Evolutionary conservation across 805 yeast genomes (phyloP).

Genomic region (Candida coquimbonensis): DNA sequence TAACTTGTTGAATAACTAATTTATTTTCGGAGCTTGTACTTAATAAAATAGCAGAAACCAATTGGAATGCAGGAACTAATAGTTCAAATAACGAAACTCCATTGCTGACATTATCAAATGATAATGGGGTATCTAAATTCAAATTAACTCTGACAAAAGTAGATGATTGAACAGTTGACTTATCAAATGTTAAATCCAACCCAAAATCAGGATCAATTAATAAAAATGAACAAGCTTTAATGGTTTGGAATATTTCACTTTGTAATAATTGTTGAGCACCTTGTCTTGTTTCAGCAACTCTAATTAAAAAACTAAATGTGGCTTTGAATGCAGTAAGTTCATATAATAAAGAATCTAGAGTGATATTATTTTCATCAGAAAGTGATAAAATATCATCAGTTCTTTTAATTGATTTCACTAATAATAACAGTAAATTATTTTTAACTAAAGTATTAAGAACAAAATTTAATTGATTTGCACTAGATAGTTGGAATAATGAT

Average conservation of each 20-base stretch:
- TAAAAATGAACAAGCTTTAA: constrained; percentile 51
- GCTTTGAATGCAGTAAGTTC: constrained; percentile 76
- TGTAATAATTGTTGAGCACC: constrained; percentile 79
- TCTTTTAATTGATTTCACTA: constrained; percentile 61
- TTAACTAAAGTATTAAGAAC: constrained; percentile 55
- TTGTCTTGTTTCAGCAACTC: constrained; percentile 65
- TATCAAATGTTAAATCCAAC: constrained; percentile 41
- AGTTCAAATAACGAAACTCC: constrained; percentile 57
- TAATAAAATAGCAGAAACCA: constrained; percentile 57
- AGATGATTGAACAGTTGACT: constrained; percentile 23
- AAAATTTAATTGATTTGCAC: constrained; percentile 43
- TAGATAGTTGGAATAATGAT: constrained; percentile 49
- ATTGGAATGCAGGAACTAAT: constrained; percentile 66
- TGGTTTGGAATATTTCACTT: constrained; percentile 58
- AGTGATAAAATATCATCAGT: constrained; percentile 54
- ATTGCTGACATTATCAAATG: constrained; percentile 24
- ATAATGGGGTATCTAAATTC: constrained; percentile 46
- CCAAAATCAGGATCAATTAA: constrained; percentile 77
- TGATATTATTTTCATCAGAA: constrained; percentile 29
- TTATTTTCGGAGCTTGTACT: constrained; percentile 75
- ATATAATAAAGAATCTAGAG: constrained; percentile 51
- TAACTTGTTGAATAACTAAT: constrained; percentile 47
- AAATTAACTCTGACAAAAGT: constrained; percentile 37
- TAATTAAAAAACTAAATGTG: constrained; percentile 56
- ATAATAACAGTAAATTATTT: constrained; percentile 56